Percentiles rank a stretch among this genome's conserved stretches.
Conservation (phyloP, 2,329 filamentous ascomycete species). For the Monilinia vaccinii-corymbosi region DNA sequence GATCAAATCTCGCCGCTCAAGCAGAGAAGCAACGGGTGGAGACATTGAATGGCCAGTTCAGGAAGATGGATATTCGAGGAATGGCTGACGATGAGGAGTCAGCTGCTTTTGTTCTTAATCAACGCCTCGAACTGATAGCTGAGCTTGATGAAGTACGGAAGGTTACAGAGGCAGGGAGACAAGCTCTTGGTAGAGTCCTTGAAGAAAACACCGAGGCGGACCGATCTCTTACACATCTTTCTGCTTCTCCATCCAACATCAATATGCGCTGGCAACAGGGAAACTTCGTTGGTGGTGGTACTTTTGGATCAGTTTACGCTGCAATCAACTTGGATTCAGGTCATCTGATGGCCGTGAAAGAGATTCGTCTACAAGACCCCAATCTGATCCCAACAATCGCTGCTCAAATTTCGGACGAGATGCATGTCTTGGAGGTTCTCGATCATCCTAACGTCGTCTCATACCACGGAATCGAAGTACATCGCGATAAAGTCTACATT, state of each 20-base stretch:
- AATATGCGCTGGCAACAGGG: slow-evolving; percentile 97
- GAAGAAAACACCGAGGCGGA: slow-evolving; percentile 96
- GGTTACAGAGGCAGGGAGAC: slow-evolving; percentile 73
- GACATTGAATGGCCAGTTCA: slow-evolving; percentile 64
- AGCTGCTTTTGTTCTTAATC: slow-evolving; percentile 60
- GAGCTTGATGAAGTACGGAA: slow-evolving; percentile 71
- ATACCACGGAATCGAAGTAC: slow-evolving; percentile 96
- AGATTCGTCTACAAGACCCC: slow-evolving; percentile 93
- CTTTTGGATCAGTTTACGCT: slow-evolving; percentile 94
- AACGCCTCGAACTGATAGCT: slow-evolving; percentile 63
- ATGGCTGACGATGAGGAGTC: slow-evolving; percentile 79
- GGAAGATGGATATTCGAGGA: slow-evolving; percentile 67
- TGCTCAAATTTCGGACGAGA: slow-evolving; percentile 90
- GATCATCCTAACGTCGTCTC: slow-evolving; percentile 97
- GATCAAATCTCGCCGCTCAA: slow-evolving; percentile 86
- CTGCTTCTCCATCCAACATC: slow-evolving; percentile 88
- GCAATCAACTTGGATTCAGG: slow-evolving; percentile 96
- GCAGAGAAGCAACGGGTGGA: slow-evolving; percentile 86
- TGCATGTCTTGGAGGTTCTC: slow-evolving; percentile 89
- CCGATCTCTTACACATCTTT: slow-evolving; percentile 85
- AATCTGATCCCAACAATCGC: slow-evolving; percentile 93
- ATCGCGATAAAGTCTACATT: slow-evolving; percentile 98
- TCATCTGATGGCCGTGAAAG: slow-evolving; percentile 96
- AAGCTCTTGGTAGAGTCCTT: slow-evolving; percentile 79
- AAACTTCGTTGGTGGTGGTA: slow-evolving; percentile 94